These are phyloP conservation scores for Malassezia equina DNA, from an alignment of 1,284 basidiomycete species.

Conservation along the genomic window DNA sequence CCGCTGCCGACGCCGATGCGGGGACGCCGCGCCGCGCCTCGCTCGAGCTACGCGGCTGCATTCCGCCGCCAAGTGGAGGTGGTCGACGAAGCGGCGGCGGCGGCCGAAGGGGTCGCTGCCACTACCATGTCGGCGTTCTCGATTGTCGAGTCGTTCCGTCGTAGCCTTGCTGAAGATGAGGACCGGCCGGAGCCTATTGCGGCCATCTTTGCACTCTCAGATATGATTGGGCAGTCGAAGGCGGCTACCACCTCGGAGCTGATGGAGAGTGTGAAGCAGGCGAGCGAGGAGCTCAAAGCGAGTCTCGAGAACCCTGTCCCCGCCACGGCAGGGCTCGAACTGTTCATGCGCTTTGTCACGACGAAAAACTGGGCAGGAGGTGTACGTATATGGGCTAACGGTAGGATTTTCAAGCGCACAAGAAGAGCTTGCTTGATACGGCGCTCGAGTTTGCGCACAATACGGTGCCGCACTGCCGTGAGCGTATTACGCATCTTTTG, in stretches of 20 bases:
- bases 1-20: conserved; percentile 14
- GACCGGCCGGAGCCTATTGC: conserved; percentile 77
- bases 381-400: conserved; percentile 51
- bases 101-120: background rate
- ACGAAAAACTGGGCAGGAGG: conserved; percentile 70
- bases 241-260: conserved; percentile 85
- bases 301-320: conserved; percentile 69
- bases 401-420: conserved; percentile 66
- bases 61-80: background rate
- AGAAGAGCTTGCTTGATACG: conserved; percentile 66
- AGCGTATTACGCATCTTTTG: conserved; percentile 79
- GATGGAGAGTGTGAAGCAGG: conserved; percentile 67
- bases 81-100: background rate
- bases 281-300: conserved; percentile 59
- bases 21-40: conserved; percentile 1
- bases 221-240: conserved; percentile 65
- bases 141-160: conserved; percentile 32
- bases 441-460: conserved; percentile 62
- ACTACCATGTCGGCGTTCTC: conserved; percentile 23
- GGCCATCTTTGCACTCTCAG: conserved; percentile 69
- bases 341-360: conserved; percentile 79
- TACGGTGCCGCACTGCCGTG: conserved; percentile 57
- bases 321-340: conserved; percentile 75
- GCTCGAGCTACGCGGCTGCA: background rate
- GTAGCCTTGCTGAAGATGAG: conserved; percentile 25